Conservation (phyloP, 495 filamentous ascomycete species). For the Aspergillus biplanus region DNA sequence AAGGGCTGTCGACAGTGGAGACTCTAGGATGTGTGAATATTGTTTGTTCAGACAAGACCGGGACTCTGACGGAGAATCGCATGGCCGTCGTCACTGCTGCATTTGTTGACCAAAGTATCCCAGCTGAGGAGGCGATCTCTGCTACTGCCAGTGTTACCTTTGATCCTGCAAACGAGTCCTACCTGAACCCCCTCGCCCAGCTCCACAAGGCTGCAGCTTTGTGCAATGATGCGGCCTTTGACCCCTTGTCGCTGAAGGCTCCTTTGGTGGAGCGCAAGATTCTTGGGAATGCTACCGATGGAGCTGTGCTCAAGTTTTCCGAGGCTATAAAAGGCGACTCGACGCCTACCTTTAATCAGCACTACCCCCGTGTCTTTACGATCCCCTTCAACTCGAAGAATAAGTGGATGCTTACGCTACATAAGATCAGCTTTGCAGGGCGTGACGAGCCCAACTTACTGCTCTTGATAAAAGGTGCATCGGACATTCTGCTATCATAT, state of each 20-base stretch:
- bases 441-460: slow-evolving; percentile 23
- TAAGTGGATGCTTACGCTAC: slow-evolving; percentile 59
- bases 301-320: slow-evolving; percentile 68
- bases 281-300: slow-evolving; percentile 74
- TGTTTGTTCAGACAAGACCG: slow-evolving; percentile 75
- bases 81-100: slow-evolving; percentile 51
- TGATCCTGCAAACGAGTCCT: no score
- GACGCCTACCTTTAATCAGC: slow-evolving; percentile 59
- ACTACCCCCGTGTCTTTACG: not conserved
- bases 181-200: slow-evolving; percentile 26
- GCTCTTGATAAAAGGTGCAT: slow-evolving; percentile 54
- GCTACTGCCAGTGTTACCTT: not conserved
- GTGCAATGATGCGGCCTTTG: slow-evolving; percentile 74
- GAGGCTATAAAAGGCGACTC: slow-evolving; percentile 52
- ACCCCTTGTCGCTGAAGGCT: slow-evolving; percentile 56
- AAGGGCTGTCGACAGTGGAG: slow-evolving; percentile 72
- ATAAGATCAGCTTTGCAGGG: slow-evolving; percentile 22
- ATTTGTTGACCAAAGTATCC: slow-evolving; percentile 33
- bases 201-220: slow-evolving; percentile 38
- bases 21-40: slow-evolving; percentile 72
- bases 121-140: slow-evolving; percentile 21
- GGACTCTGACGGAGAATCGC: slow-evolving; percentile 64
- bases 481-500: slow-evolving; percentile 50
- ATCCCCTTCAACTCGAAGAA: slow-evolving; percentile 79
- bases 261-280: slow-evolving; percentile 60